Base-by-base conservation (phyloP, 441 rosid species). In the Gossypium gossypioides region DNA sequence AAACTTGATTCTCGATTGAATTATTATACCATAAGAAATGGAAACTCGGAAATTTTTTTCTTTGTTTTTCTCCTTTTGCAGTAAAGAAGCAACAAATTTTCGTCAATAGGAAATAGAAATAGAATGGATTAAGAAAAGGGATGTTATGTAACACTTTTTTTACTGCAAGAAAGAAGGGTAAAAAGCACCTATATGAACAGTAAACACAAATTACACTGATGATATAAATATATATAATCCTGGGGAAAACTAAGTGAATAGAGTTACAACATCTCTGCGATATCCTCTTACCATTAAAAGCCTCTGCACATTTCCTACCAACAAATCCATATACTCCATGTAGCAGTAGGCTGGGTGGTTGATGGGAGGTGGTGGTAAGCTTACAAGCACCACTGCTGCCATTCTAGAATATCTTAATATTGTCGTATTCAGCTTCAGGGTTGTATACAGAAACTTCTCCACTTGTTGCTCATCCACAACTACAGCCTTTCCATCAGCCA, bases 301-400 rank as follows among this genome's bases (percentile, higher is more conserved):
- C 81, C 99, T 89, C 0, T 91, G 96, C 29, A 96, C 94, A 65
- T 96, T 96, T 83, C 90, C 96, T 56, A 91, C 98, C 84, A 96
- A 83, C 75, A 93, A 80, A 84, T 96, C 99, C 99, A 93, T 89
- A 79, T 96, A 96, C 75, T 93, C 99, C 99, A 96, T 93, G 84
- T 96, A 96, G 76, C 92, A 91, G 85, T 91, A 93, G 1, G 94
- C 86, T 0, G 98, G 98, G 72, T 96, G 97, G 85, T 79, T 84
- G 70, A 82, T 8, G 0, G 98, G 97, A 3, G 97, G 99, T 0
- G 96, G 97, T 0, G 97, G 99, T 46, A 96, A 83, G 78, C 99
- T 96, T 68, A 96, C 98, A 3, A 96, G 96, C 76, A 96, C 99
- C 12, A 96, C 96, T 0, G 98, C 96, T 0, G 99, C 92, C 98